Base-by-base conservation (phyloP, 176 grass and related monocot genomes). In the Phoenix dactylifera region DNA sequence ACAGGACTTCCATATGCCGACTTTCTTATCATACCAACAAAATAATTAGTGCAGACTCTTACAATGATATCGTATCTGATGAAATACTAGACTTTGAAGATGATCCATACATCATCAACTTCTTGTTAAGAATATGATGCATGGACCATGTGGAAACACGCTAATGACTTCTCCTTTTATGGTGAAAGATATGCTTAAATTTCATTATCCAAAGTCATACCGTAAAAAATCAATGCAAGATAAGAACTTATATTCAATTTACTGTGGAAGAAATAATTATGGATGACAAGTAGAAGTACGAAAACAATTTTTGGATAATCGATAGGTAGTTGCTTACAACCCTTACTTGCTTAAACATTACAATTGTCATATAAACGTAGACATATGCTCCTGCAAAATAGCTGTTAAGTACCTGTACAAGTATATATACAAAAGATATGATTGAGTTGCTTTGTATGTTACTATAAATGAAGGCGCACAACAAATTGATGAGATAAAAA, bases 321-420 rank as follows among this genome's bases (percentile, higher is more conserved):
- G 20, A 51, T 75, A 26, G 26, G 26, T 26, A 4, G 26, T 26
- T 4, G 3, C 26, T 26, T 26, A 26, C 26, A 26, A 59, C 20
- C 20, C 20, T 20, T 20, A 20, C 15, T 23, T 59, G 9, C 15
- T 71, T 9, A 9, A 18, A 26, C 15, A 0, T 3, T 71, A 58
- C 23, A 79, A 78, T 16, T 78, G 75, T 7, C 66, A 78, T 30
- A 71, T 78, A 1, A 79, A 79, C 3, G 61, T 79, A 15, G 76
- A 79, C 2, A 17, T 65, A 16, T 79, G 60, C 24, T 59, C 60
- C 1, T 57, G 39, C 22, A 79, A 72, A n/a, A 51, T 60, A 57
- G 60, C 39, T 15, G 35, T 25, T 6, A 79, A 71, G 29, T 79
- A 79, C 4, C 16, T 79, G 0, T 66, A 51, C 26, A 79, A 72